A percentile compares a stretch with the other conserved stretches of the same genome.
Evolutionary conservation across 2,329 filamentous ascomycete genomes (phyloP).

Genomic region (Fusarium sacchari): DNA sequence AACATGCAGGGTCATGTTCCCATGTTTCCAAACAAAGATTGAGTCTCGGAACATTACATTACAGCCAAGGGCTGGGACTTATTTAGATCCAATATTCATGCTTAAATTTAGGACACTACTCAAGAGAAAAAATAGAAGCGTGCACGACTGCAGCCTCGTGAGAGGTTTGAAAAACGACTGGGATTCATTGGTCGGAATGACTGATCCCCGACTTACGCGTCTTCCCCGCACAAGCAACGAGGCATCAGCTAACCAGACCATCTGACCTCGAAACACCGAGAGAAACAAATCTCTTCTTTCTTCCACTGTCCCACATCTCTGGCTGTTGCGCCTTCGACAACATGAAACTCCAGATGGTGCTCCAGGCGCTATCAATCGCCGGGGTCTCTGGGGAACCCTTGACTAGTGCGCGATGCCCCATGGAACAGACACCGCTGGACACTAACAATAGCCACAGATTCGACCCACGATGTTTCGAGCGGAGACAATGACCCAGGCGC

Average conservation of each 20-base stretch:
- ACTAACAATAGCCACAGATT: not conserved
- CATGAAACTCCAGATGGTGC: not conserved
- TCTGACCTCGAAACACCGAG: not conserved
- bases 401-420: conserved; percentile 1
- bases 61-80: not conserved
- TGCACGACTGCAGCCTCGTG: not conserved
- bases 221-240: not conserved
- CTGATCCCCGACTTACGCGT: not conserved
- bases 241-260: not conserved
- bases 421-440: not conserved
- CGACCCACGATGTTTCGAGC: not conserved
- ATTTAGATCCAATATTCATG: not conserved
- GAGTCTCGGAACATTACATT: not conserved
- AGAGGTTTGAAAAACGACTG: not conserved
- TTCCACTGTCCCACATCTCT: not conserved
- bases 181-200: not conserved
- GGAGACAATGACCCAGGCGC: not conserved
- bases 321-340: not conserved
- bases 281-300: not conserved
- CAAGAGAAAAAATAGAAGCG: not conserved
- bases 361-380: not conserved
- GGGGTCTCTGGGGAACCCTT: not conserved
- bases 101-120: not conserved
- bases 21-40: not conserved
- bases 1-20: not conserved